Evolutionary conservation across 1,284 basidiomycete species (phyloP).

Genomic region (Lentinula novae-zelandiae): DNA sequence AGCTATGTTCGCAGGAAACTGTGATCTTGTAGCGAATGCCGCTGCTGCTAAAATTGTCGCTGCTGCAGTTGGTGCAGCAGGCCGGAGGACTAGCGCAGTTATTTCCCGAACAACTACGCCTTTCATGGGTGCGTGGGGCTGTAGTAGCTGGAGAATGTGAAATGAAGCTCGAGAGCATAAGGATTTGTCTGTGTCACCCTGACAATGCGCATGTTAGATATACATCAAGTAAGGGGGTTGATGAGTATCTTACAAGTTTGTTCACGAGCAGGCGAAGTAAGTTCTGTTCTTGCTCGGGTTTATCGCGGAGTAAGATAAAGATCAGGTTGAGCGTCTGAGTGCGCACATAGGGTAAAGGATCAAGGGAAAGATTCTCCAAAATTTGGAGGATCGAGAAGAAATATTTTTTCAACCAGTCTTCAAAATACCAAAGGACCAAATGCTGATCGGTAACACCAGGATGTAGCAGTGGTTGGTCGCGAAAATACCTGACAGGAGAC

Average conservation of each 20-base stretch:
- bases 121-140: slow-evolving; percentile 95
- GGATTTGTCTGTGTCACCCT: slow-evolving; percentile 89
- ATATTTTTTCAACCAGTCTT: slow-evolving; percentile 97
- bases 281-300: slow-evolving; percentile 98
- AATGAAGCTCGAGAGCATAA: slow-evolving; percentile 91
- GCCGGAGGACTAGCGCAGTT: slow-evolving; percentile 72
- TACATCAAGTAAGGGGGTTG: not conserved
- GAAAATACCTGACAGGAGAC: slow-evolving; percentile 67
- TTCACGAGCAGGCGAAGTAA: slow-evolving; percentile 89
- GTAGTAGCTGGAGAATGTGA: slow-evolving; percentile 86
- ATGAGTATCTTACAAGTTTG: slow-evolving; percentile 69
- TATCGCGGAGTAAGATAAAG: slow-evolving; percentile 79
- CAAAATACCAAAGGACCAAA: slow-evolving; percentile 86
- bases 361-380: slow-evolving; percentile 85
- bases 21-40: slow-evolving; percentile 21
- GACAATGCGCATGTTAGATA: not conserved
- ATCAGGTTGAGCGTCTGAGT: slow-evolving; percentile 77
- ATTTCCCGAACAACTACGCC: slow-evolving; percentile 86
- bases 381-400: slow-evolving; percentile 92
- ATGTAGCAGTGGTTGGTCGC: slow-evolving; percentile 82
- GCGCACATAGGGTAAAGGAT: slow-evolving; percentile 86
- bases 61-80: slow-evolving; percentile 40
- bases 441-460: slow-evolving; percentile 70
- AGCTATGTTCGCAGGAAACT: slow-evolving; percentile 6
- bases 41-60: slow-evolving; percentile 29